Percentiles rank a stretch among this genome's conserved stretches.
These are phyloP conservation scores for Tulasnella sp. DNA, from an alignment of 768 basidiomycete genomes.

Conservation along the genomic window DNA sequence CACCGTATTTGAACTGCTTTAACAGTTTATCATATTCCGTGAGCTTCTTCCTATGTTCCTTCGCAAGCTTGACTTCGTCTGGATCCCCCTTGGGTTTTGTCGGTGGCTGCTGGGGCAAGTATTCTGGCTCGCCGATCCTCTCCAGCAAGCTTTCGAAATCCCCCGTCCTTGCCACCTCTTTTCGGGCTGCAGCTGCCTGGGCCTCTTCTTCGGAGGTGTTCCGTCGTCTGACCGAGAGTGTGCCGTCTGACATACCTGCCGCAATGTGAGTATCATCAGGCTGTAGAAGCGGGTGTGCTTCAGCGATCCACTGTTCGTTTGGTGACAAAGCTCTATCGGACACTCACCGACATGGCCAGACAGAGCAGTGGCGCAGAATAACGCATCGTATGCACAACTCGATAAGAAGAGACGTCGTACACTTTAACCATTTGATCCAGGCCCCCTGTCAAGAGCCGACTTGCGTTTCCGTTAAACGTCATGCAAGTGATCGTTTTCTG, in stretches of 20 bases:
- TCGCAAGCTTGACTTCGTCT: conserved; percentile 35
- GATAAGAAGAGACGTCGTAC: conserved; percentile 90
- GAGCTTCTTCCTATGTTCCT: conserved; percentile 50
- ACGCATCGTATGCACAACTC: conserved; percentile 97
- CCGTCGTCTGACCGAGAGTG: conserved; percentile 87
- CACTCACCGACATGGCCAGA: conserved; percentile 81
- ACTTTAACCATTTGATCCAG: conserved; percentile 99
- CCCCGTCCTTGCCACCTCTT: conserved; percentile 48
- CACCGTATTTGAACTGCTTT: conserved; percentile 90
- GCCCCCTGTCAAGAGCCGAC: conserved; percentile 80
- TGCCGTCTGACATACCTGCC: conserved; percentile 95
- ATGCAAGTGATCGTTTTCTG: conserved; percentile 95
- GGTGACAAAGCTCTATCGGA: not conserved
- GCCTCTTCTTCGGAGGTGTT: conserved; percentile 67
- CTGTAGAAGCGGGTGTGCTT: conserved; percentile 44
- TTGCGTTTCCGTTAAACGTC: conserved; percentile 69
- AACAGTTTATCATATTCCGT: conserved; percentile 85
- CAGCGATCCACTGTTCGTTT: conserved; percentile 22
- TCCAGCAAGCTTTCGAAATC: conserved; percentile 64
- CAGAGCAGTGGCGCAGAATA: conserved; percentile 91
- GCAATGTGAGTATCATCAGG: conserved; percentile 96
- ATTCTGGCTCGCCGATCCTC: conserved; percentile 51
- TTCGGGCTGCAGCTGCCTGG: conserved; percentile 35
- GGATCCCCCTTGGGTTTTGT: conserved; percentile 54
- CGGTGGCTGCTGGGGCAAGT: conserved; percentile 44